These are phyloP conservation scores for Phlebopus sp. DNA, from an alignment of 1,284 basidiomycete species.

Conservation along the genomic window DNA sequence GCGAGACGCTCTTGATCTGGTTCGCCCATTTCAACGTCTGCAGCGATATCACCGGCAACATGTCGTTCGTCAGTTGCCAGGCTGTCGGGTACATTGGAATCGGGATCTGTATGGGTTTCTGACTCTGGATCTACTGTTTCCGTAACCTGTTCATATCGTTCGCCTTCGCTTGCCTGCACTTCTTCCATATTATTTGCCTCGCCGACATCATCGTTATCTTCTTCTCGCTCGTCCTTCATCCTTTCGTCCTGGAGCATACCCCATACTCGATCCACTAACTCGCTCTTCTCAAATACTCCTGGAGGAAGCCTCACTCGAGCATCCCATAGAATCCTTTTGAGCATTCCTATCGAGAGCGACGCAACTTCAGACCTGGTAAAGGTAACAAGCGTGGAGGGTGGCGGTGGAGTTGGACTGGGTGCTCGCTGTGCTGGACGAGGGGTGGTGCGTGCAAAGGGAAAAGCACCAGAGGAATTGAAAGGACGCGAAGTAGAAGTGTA, in stretches of 20 bases:
- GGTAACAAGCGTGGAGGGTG: slow-evolving; percentile 63
- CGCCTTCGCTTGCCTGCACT: slow-evolving; percentile 12
- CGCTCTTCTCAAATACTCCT: slow-evolving; percentile 64
- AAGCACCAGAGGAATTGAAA: slow-evolving; percentile 14
- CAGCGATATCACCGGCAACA: background rate
- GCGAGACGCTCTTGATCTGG: slow-evolving; percentile 7
- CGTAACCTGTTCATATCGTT: slow-evolving; percentile 15
- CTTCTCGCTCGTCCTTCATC: slow-evolving; percentile 41
- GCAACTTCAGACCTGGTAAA: slow-evolving; percentile 57
- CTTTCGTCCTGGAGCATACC: slow-evolving; percentile 67
- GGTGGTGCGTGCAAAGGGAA: slow-evolving; percentile 4
- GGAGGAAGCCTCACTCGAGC: slow-evolving; percentile 59
- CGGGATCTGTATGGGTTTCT: slow-evolving; percentile 10
- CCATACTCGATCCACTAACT: slow-evolving; percentile 68
- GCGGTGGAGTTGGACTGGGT: slow-evolving; percentile 30
- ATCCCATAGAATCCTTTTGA: slow-evolving; percentile 75
- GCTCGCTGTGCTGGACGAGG: slow-evolving; percentile 32
- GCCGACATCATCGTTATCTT: slow-evolving; percentile 37
- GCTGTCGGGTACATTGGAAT: background rate
- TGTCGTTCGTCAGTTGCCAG: background rate
- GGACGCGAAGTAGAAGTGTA: slow-evolving; percentile 19
- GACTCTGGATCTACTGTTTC: slow-evolving; percentile 16
- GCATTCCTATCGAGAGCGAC: slow-evolving; percentile 57
- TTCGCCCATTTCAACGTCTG: slow-evolving; percentile 9
- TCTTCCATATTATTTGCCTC: slow-evolving; percentile 17